A percentile compares a stretch with the other conserved stretches of the same genome.
Evolutionary conservation across 495 filamentous ascomycete species (phyloP).

Genomic region (Astrothelium macrocarpum): DNA sequence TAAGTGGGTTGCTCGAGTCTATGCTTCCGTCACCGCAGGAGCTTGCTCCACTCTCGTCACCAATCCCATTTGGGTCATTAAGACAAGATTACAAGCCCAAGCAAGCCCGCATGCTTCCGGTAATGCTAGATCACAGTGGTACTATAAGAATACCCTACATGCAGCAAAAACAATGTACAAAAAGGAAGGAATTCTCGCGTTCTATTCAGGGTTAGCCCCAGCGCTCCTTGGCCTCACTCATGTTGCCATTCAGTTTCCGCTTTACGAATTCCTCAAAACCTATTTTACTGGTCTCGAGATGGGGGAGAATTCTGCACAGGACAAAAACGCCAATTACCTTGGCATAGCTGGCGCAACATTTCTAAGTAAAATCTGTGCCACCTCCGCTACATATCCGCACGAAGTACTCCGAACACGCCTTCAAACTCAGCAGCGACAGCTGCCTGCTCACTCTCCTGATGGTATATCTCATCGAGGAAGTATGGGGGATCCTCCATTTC

Average conservation of each 20-base stretch:
- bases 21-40: conserved; percentile 80
- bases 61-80: conserved; percentile 99
- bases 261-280: conserved; percentile 88
- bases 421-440: conserved; percentile 66
- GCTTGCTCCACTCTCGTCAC: conserved; percentile 87
- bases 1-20: conserved; percentile 52
- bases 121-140: conserved; percentile 65
- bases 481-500: conserved; percentile 26
- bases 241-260: conserved; percentile 94
- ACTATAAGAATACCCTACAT: conserved; percentile 78
- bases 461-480: conserved; percentile 58
- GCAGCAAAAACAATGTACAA: conserved; percentile 92
- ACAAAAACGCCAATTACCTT: conserved; percentile 51
- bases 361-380: conserved; percentile 87
- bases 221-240: conserved; percentile 88
- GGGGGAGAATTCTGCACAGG: conserved; percentile 51
- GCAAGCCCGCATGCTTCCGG: conserved; percentile 40
- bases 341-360: conserved; percentile 85
- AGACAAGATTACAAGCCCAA: conserved; percentile 95
- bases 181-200: conserved; percentile 75
- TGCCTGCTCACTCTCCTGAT: conserved; percentile 37
- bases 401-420: conserved; percentile 86
- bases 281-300: conserved; percentile 81
- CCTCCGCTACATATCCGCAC: conserved; percentile 92
- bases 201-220: conserved; percentile 91